A percentile compares a stretch with the other conserved stretches of the same genome.
phyloP scores from a whole-genome alignment of 2,329 filamentous ascomycete species.

The Xylaria hypoxylon region DNA sequence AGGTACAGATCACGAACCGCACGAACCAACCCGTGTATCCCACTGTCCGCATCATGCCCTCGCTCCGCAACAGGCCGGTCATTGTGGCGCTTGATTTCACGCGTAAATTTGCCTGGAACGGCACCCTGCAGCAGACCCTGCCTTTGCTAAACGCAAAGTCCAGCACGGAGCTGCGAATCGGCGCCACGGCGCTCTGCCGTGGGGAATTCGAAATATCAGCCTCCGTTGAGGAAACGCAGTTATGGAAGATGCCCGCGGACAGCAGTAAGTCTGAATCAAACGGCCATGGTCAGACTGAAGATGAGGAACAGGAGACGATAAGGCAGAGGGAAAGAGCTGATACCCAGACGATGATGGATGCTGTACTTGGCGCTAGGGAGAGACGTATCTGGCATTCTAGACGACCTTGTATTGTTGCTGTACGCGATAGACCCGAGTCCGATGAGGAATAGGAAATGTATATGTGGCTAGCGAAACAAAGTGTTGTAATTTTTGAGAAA shows the following conservation, averaged over 20 bases:
- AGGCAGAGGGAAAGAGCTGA: constrained; percentile 56
- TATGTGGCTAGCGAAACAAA: background rate
- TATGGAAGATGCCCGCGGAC: constrained; percentile 55
- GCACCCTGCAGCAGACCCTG: constrained; percentile 80
- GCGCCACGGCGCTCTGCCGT: constrained; percentile 79
- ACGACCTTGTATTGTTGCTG: constrained; percentile 66
- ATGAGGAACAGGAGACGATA: constrained; percentile 34
- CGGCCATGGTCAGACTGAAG: background rate
- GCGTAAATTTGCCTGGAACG: constrained; percentile 86
- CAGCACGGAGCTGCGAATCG: constrained; percentile 71
- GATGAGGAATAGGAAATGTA: constrained; percentile 18
- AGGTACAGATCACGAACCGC: constrained; percentile 79
- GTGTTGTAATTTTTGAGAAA: constrained; percentile 9
- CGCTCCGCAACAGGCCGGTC: constrained; percentile 77
- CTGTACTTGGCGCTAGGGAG: constrained; percentile 68
- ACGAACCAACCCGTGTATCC: constrained; percentile 75
- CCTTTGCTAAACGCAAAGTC: constrained; percentile 70
- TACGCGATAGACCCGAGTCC: constrained; percentile 56
- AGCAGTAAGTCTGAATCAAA: constrained; percentile 5
- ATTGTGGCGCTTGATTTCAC: constrained; percentile 83
- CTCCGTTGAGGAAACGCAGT: constrained; percentile 81
- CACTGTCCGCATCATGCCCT: constrained; percentile 80
- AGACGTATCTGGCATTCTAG: constrained; percentile 74
- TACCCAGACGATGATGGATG: constrained; percentile 69
- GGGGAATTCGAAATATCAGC: constrained; percentile 87